Conservation (phyloP, 1,284 basidiomycete species). For the Quambalaria eucalypti region DNA sequence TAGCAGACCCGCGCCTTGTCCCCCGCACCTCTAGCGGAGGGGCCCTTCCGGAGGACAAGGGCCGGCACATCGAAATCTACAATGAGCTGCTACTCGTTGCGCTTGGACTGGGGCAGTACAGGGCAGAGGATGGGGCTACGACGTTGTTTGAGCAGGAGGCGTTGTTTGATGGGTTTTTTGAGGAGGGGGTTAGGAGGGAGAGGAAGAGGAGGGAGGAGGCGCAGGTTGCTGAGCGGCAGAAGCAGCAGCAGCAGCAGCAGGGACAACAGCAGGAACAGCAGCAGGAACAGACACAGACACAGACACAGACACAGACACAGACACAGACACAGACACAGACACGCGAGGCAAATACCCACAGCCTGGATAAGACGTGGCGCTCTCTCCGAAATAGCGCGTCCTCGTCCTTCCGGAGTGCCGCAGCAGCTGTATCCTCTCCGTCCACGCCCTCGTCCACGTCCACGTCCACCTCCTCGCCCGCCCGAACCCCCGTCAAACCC, state of each 20-base stretch:
- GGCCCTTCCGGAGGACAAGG: neutral
- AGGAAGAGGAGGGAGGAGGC: too few species aligned
- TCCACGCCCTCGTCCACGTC: too few species aligned
- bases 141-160: conserved; percentile 35
- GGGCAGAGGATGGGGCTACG: conserved; percentile 28
- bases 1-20: neutral
- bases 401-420: neutral
- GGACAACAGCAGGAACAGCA: neutral
- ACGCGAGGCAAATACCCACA: neutral
- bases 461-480: neutral
- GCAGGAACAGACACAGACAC: conserved; percentile 1
- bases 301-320: neutral
- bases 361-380: neutral
- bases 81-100: conserved; percentile 35
- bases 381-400: neutral
- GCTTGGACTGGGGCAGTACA: conserved; percentile 31
- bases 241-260: neutral
- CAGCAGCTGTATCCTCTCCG: neutral
- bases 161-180: conserved; percentile 22
- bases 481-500: conserved; percentile 14
- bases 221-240: neutral
- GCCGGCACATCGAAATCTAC: conserved; percentile 23
- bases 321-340: too few species aligned
- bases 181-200: neutral
- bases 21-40: neutral